Evolutionary conservation across 768 basidiomycete genomes (phyloP).

Genomic region (Cystofilobasidium macerans): DNA sequence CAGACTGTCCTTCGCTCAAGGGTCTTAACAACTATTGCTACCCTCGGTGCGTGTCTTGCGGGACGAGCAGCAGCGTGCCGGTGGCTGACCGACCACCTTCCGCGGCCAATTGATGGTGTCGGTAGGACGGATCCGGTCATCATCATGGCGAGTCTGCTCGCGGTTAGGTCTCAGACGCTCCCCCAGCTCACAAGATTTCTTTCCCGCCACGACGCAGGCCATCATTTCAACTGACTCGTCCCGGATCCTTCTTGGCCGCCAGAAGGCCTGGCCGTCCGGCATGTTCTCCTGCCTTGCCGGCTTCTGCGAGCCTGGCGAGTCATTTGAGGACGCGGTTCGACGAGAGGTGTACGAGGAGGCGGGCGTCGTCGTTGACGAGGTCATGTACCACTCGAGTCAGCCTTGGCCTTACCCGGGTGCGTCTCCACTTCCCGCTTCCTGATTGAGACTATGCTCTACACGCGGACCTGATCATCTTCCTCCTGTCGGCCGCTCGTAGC

Average conservation of each 20-base stretch:
- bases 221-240: slow-evolving; percentile 68
- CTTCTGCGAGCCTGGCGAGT: slow-evolving; percentile 77
- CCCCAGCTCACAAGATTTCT: not conserved
- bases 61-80: not conserved
- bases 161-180: not conserved
- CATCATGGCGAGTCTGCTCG: slow-evolving; percentile 41
- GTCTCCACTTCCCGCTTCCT: not conserved
- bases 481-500: not conserved
- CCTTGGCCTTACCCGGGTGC: slow-evolving; percentile 47
- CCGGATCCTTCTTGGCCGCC: slow-evolving; percentile 74
- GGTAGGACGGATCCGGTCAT: slow-evolving; percentile 79
- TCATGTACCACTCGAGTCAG: slow-evolving; percentile 43
- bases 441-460: not conserved
- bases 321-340: slow-evolving; percentile 82
- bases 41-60: slow-evolving; percentile 32
- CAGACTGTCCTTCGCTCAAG: slow-evolving; percentile 39
- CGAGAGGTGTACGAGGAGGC: slow-evolving; percentile 93
- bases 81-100: not conserved
- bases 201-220: slow-evolving; percentile 48
- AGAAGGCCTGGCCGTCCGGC: slow-evolving; percentile 40
- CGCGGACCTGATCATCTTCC: not conserved
- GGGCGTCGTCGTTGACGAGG: slow-evolving; percentile 72
- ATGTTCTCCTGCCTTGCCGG: slow-evolving; percentile 88
- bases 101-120: slow-evolving; percentile 47
- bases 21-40: slow-evolving; percentile 71